phyloP scores from a whole-genome alignment of 73 alveolate species.

The Tetrahymena elliotti region DNA sequence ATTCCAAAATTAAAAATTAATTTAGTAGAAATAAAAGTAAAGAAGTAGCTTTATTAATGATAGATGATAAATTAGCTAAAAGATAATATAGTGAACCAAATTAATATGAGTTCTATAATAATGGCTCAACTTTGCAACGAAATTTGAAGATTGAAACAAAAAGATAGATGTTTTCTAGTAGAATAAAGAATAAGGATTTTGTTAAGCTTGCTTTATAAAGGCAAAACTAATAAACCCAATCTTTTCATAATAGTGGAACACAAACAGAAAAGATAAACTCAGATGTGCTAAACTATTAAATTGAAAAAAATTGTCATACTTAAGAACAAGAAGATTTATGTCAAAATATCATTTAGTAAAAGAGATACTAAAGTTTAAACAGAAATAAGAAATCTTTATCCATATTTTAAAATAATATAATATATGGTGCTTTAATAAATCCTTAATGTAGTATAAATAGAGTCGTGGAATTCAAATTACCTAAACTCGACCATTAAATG shows the following conservation, averaged over 20 bases:
- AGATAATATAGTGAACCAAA: neutral
- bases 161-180: too few relatives aligned
- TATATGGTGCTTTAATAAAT: neutral
- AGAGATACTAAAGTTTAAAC: neutral
- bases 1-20: too few relatives aligned
- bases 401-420: neutral
- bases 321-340: neutral
- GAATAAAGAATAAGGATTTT: neutral
- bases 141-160: neutral
- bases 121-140: neutral
- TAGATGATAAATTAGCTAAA: neutral
- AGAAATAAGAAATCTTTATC: neutral
- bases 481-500: neutral
- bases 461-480: neutral
- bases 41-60: too few relatives aligned
- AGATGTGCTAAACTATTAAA: neutral
- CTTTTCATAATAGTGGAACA: neutral
- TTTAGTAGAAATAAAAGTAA: too few relatives aligned
- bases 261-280: neutral
- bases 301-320: neutral
- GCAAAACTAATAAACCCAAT: neutral
- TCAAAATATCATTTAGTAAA: too few relatives aligned
- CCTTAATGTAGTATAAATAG: neutral
- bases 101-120: neutral
- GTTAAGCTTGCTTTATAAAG: neutral